Evolutionary conservation across 176 grass and related monocot genomes (phyloP).

Genomic region (Aegilops bicornis): DNA sequence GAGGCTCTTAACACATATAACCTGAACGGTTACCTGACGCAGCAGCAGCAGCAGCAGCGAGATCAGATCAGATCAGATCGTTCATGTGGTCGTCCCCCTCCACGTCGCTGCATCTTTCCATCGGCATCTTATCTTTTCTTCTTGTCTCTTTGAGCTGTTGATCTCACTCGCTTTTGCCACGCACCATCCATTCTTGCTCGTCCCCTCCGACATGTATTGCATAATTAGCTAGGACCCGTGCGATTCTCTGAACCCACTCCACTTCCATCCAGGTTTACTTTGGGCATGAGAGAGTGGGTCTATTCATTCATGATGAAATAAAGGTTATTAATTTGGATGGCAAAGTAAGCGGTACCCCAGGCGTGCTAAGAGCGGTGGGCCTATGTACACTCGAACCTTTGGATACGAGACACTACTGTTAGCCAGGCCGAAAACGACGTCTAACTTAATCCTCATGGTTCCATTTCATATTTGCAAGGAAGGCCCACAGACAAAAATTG

Average conservation of each 20-base stretch:
- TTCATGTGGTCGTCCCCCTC: not conserved
- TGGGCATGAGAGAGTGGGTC: not conserved
- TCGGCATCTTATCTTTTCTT: not conserved
- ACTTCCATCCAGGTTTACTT: not conserved
- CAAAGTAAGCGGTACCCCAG: not conserved
- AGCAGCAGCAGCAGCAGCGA: not conserved
- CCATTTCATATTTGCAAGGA: not conserved
- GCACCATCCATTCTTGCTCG: not conserved
- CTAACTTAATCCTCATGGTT: not conserved
- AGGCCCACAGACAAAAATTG: not conserved
- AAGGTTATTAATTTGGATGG: not conserved
- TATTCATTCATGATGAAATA: not conserved
- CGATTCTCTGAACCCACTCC: not conserved
- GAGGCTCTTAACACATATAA: too few relatives aligned
- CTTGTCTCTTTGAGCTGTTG: not conserved
- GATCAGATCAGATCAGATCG: not conserved
- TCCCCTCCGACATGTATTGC: too few relatives aligned
- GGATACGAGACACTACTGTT: not conserved
- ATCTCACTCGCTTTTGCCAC: not conserved
- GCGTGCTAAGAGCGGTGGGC: not conserved
- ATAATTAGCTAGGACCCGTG: not conserved
- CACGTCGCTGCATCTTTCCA: not conserved
- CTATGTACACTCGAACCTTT: not conserved
- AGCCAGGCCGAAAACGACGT: not conserved
- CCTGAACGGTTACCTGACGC: not conserved